Conservation (phyloP, 331 rosid genomes). For the Pyracantha coccinea region DNA sequence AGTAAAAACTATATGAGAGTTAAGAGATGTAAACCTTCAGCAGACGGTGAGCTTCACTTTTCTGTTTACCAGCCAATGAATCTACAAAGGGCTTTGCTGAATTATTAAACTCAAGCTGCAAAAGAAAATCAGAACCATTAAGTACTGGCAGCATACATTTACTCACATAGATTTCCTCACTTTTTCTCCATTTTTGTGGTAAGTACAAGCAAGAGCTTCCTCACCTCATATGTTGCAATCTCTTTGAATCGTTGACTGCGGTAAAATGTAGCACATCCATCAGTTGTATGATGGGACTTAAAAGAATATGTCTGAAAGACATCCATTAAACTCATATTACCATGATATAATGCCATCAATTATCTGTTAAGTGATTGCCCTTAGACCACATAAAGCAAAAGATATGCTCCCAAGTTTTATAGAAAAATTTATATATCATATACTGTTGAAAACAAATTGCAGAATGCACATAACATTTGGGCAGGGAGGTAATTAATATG, state of each 20-base stretch:
- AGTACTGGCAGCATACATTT: neutral
- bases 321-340: no score
- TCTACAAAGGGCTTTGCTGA: conserved; percentile 1
- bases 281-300: neutral
- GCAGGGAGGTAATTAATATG: neutral
- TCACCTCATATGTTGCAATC: neutral
- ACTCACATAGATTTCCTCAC: neutral
- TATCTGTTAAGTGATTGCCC: neutral
- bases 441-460: neutral
- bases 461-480: neutral
- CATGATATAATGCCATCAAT: neutral
- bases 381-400: neutral
- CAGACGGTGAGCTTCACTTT: neutral
- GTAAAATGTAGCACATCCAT: neutral
- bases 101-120: neutral
- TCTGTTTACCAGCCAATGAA: neutral
- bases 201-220: neutral
- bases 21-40: conserved; percentile 11
- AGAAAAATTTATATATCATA: neutral
- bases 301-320: neutral
- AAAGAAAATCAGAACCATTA: neutral
- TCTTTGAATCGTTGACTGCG: neutral
- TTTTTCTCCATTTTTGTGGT: neutral
- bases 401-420: neutral
- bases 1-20: neutral